Conservation (phyloP, 148 eudicot genomes). For the Drosera capensis region DNA sequence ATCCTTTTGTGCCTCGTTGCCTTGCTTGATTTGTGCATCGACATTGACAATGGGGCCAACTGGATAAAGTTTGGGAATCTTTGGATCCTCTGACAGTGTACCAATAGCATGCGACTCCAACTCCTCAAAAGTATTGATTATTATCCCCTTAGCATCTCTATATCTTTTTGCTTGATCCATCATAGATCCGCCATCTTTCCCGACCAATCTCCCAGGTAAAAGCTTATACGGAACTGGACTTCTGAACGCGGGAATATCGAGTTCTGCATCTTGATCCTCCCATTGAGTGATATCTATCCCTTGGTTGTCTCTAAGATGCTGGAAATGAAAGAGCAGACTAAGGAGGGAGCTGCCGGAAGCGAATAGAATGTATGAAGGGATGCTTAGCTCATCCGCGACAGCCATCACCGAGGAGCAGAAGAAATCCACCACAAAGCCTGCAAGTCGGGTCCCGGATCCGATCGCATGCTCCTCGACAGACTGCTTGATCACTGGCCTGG, state of each 20-base stretch:
- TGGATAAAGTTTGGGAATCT: neutral
- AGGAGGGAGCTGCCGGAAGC: conserved; percentile 6
- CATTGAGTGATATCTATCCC: conserved; percentile 3
- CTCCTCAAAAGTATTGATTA: conserved; percentile 11
- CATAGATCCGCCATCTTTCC: neutral
- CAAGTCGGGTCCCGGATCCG: neutral
- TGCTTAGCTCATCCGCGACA: conserved; percentile 10
- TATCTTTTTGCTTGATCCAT: conserved; percentile 8
- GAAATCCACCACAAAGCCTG: conserved; percentile 15
- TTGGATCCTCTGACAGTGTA: neutral
- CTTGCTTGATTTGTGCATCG: neutral
- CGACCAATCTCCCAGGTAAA: conserved; percentile 5
- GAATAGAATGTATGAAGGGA: conserved; percentile 11
- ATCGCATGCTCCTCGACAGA: neutral
- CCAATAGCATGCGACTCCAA: conserved; percentile 11
- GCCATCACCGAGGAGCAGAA: conserved; percentile 12
- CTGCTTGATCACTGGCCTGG: neutral
- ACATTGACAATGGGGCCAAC: conserved; percentile 5
- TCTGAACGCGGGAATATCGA: conserved; percentile 3
- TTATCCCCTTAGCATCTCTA: conserved; percentile 10
- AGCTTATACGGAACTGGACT: conserved; percentile 7
- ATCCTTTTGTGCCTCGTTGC: neutral
- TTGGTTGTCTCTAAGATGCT: neutral
- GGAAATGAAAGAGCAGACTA: conserved; percentile 5
- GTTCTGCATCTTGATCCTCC: conserved; percentile 1